Evolutionary conservation across 768 basidiomycete species (phyloP), one percentile per base, ranked within the genome.

Genomic region (Tricholoma saponaceum): DNA sequence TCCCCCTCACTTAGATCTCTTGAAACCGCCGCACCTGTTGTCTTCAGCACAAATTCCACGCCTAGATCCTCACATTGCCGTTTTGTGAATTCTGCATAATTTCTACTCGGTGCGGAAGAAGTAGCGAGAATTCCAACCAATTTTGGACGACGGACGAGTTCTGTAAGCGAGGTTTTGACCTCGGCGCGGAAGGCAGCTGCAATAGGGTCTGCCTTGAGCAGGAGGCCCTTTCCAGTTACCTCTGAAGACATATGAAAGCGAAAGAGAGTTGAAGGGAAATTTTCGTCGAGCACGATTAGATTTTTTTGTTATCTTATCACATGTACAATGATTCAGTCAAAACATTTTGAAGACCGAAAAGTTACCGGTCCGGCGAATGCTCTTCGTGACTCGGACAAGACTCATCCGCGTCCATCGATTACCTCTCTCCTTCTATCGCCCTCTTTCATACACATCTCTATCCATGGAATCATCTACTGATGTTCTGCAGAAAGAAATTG

Each of bases 81-180:
- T 68, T 80, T 79, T 28, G 97, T 98, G 69, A 97, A 98, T 58
- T 95, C 87, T 7, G 93, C 88, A 66, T 96, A 96, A 64, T 79
- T 83, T 62, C 80, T 83, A 71, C 90, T 92, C 0, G 92, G 92
- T 6, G 83, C 83, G 4, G 87, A 85, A 1, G 87, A 82, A 1
- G 94, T 96, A 0, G 92, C 89, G 23, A 99, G 79, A 64, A 98
- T 96, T 1, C 95, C 96, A 52, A 98, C 86, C 25, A 99, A 80
- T 66, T 85, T 90, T 2, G 94, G 93, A 13, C 72, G 67, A 20
- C 75, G 77, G 4, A 71, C 35, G 30, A 67, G 64, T 49, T 67
- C 63, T 14, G 69, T 63, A 20, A 85, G 75, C 25, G 72, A 71
- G 18, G 69, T 51, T 61, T 81, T 81, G 63, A 95, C 83, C 69